Evolutionary conservation across 805 yeast genomes (phyloP), one percentile per base, ranked within the genome.

Genomic region (Saturnispora gosingensis): DNA sequence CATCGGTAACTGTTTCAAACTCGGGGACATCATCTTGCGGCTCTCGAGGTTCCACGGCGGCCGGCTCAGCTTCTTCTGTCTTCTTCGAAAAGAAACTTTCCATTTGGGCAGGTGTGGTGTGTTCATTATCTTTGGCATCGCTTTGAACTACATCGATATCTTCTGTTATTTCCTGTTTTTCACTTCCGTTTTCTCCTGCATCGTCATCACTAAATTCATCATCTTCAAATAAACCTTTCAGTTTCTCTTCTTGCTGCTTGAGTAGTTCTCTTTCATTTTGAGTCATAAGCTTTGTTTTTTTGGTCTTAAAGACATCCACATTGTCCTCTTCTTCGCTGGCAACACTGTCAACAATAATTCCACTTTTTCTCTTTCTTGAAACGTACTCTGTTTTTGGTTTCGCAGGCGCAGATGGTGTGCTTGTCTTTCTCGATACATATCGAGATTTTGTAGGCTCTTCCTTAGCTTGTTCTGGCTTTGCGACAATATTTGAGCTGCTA

Each of bases 1-100:
- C 64, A 46, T 66, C 69, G 20, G 57, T 57, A 20, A 58, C 62
- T 2, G 63, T 58, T 45, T 59, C 65, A 20, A 54, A 53, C 4
- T 56, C 59, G 1, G 60, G 53, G 20, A 40, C 2, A 15, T 48
- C 53, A 11, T 39, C 50, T 8, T 20, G 50, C 8, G 34, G 45
- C 16, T 18, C 49, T 9, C 30, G 24, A 18, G 16, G 46, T 16
- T 42, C 18, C 25, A 18, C 15, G 22, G 10, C 32, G n/a, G 22
- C 36, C 25, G 40, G 22, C 6, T 36, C 49, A 25, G 11, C n/a
- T 24, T 38, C 28, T 22, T 11, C 45, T 15, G 28, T 15, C 10
- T 45, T 49, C 22, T 38, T 38, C 39, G 16, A 20, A 40, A 7
- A 35, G 11, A 40, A 40, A 5, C 22, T 40, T 13, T 40, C 44